Evolutionary conservation across 495 filamentous ascomycete species (phyloP), one percentile per base, ranked within the genome.

Genomic region (Cladorrhinum samala): DNA sequence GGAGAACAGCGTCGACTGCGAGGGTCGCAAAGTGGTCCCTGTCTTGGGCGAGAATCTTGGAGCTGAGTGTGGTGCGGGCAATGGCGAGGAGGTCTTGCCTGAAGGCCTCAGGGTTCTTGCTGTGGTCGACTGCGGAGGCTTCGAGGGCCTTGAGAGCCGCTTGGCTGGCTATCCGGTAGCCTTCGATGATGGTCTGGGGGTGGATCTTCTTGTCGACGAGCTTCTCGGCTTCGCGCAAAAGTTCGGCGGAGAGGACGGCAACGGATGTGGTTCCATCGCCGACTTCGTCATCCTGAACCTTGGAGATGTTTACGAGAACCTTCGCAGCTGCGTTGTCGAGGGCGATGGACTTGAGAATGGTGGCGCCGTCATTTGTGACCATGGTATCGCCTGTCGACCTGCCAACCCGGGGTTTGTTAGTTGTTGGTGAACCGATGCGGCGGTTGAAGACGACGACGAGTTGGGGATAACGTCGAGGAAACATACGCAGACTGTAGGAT

Each of bases 131-230:
- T 5, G 93, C 94, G 13, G 82, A 79, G 60, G 84, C 84, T 66
- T 87, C 88, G 24, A 98, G 79, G 11, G 91, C 89, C 61, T 83
- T 75, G 9, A 97, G 79, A 42, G 93, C 91, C 27, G 91, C 91
- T 36, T 83, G 79, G 66, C 87, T 91, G 38, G 93, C 93, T 88
- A 98, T 93, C 70, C 93, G 85, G 78, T 94, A 98, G 19, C 93
- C 93, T 63, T 98, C 93, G 62, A 98, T 98, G 71, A 98, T 97
- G 19, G 94, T 97, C 80, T 98, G 93, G 30, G 93, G 93, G 71
- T 98, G 93, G 65, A 98, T 95, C 75, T 96, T 96, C 74, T 88
- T 86, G 76, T 91, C 87, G 58, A 98, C 91, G 37, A 98, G 81
- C 73, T 94, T 90, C 77, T 98, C 93, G 20, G 94, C 93, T 68